Evolutionary conservation across 352 stramenopile species (phyloP).

Genomic region (Globisporangium abappressorium): DNA sequence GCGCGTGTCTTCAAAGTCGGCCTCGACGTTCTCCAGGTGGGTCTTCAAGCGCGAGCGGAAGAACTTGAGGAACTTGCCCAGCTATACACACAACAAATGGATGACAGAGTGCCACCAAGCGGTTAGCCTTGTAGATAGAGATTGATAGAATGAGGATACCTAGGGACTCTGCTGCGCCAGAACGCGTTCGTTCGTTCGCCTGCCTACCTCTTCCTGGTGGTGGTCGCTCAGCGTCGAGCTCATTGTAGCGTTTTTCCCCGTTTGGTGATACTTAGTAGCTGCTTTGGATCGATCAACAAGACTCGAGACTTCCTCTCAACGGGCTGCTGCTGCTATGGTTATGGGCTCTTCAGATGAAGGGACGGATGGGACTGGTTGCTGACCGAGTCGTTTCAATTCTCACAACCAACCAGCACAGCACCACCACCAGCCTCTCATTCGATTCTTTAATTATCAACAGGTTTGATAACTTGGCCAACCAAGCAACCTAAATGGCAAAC

Average conservation of each 20-base stretch:
- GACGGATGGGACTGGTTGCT: background rate
- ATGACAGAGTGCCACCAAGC: too few species aligned
- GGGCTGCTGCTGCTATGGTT: background rate
- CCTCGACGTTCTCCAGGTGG: slow-evolving; percentile 79
- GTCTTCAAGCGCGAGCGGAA: slow-evolving; percentile 73
- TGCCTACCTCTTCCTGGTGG: slow-evolving; percentile 63
- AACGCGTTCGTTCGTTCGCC: background rate
- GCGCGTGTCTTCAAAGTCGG: slow-evolving; percentile 82
- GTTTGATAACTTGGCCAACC: background rate
- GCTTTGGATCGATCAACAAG: background rate
- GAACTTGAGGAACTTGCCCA: slow-evolving; percentile 85
- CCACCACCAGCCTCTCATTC: background rate
- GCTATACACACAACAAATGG: slow-evolving; percentile 22
- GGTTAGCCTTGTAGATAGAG: background rate
- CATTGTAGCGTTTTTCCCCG: slow-evolving; percentile 15
- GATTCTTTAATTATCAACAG: background rate
- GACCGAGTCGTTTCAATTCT: background rate
- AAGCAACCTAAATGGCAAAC: too few species aligned
- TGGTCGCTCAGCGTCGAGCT: slow-evolving; percentile 33
- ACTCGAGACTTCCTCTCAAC: background rate
- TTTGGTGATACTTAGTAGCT: background rate
- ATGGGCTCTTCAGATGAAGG: background rate
- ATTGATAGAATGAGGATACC: background rate
- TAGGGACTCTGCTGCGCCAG: background rate
- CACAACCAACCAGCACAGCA: background rate